Conservation (phyloP, 352 stramenopile genomes). For the Globisporangium solare region DNA sequence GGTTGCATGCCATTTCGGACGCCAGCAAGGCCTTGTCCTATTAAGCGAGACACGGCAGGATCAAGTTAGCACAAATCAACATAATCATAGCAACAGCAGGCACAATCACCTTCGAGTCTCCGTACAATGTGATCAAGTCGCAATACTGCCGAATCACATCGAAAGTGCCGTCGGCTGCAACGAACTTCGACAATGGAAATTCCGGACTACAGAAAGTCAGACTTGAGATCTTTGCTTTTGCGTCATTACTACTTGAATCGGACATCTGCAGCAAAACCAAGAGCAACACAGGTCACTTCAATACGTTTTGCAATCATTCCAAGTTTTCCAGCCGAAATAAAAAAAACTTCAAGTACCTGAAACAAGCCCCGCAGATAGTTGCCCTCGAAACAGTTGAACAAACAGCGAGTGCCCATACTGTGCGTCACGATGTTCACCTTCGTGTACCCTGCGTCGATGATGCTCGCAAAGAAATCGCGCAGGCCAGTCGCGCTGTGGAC, state of each 20-base stretch:
- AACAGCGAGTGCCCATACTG: slow-evolving; percentile 17
- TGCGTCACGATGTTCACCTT: slow-evolving; percentile 23
- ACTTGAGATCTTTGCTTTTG: no score
- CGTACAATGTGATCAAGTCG: slow-evolving; percentile 48
- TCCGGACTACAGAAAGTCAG: slow-evolving; percentile 62
- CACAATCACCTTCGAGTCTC: slow-evolving; percentile 23
- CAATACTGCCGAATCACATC: slow-evolving; percentile 36
- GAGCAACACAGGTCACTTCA: no score
- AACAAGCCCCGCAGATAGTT: slow-evolving; percentile 15
- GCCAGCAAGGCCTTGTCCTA: no score
- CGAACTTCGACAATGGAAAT: slow-evolving; percentile 42
- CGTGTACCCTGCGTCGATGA: slow-evolving; percentile 19
- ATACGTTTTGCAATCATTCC: no score
- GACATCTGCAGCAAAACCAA: no score
- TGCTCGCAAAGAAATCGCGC: slow-evolving; percentile 19
- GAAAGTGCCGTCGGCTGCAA: slow-evolving; percentile 32
- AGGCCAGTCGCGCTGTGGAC: slow-evolving; percentile 9
- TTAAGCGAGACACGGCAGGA: no score
- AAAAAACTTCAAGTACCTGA: slow-evolving; percentile 4
- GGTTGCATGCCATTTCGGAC: no score
- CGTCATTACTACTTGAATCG: no score
- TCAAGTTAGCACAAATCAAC: no score
- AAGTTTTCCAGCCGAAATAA: no score
- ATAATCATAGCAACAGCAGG: not conserved
- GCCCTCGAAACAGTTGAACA: slow-evolving; percentile 18